phyloP scores from a whole-genome alignment of 148 eudicot species.

The Fagopyrum tataricum region DNA sequence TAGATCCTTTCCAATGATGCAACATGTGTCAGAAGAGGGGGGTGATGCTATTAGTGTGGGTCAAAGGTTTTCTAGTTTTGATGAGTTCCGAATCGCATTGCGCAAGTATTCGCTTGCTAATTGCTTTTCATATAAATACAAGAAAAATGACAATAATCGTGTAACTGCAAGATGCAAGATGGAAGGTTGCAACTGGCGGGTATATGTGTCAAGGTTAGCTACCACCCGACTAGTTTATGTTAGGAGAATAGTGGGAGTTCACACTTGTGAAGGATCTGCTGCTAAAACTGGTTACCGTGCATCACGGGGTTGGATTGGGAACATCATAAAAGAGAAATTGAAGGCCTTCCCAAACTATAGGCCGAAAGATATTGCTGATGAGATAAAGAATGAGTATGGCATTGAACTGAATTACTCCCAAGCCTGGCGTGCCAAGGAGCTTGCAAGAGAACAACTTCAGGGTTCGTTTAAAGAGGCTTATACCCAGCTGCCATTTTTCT shows the following conservation, averaged over 20 bases:
- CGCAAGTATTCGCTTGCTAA: slow-evolving; percentile 44
- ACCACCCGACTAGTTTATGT: slow-evolving; percentile 39
- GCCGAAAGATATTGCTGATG: slow-evolving; percentile 45
- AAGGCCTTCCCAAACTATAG: slow-evolving; percentile 38
- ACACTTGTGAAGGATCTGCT: slow-evolving; percentile 38
- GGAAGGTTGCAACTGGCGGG: slow-evolving; percentile 48
- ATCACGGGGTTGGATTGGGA: slow-evolving; percentile 39
- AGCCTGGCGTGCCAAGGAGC: slow-evolving; percentile 53
- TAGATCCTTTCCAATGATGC: slow-evolving; percentile 5
- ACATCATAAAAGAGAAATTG: slow-evolving; percentile 49
- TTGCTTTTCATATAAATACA: slow-evolving; percentile 39
- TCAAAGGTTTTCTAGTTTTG: slow-evolving; percentile 39
- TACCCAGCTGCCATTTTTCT: slow-evolving; percentile 33
- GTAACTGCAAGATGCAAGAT: slow-evolving; percentile 42
- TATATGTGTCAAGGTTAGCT: slow-evolving; percentile 39
- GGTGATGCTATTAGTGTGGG: slow-evolving; percentile 43
- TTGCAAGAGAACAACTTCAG: slow-evolving; percentile 43
- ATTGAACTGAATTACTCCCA: slow-evolving; percentile 45
- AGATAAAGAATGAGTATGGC: slow-evolving; percentile 43
- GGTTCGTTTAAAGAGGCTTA: slow-evolving; percentile 44
- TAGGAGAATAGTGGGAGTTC: slow-evolving; percentile 33
- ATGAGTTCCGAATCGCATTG: slow-evolving; percentile 40
- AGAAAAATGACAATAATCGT: slow-evolving; percentile 42
- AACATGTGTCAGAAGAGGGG: slow-evolving; percentile 19
- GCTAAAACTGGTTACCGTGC: slow-evolving; percentile 30